These are phyloP conservation scores for Trichosporon asahii DNA, from an alignment of 1,284 basidiomycete species.

Conservation along the genomic window DNA sequence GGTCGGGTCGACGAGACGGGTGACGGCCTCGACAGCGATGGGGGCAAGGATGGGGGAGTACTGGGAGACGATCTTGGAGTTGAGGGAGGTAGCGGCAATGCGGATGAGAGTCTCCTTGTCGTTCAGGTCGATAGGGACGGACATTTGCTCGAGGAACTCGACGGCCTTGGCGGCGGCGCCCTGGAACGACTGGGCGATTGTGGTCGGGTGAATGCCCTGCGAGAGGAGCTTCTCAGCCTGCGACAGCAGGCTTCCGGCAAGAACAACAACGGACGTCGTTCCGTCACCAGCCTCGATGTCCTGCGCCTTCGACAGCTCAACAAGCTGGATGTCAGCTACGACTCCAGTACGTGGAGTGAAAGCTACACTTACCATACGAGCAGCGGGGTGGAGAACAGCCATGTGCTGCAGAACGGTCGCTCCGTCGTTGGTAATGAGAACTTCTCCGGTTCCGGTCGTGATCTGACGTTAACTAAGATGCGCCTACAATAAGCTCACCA, in stretches of 20 bases:
- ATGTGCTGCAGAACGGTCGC: conserved; percentile 98
- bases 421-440: conserved; percentile 98
- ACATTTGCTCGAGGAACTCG: conserved; percentile 89
- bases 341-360: too few relatives aligned
- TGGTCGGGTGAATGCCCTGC: conserved; percentile 95
- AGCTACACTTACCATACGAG: conserved; percentile 74
- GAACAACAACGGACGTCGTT: conserved; percentile 96
- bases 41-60: conserved; percentile 96
- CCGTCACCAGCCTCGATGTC: conserved; percentile 99
- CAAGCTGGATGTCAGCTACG: conserved; percentile 60
- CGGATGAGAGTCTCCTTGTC: conserved; percentile 83
- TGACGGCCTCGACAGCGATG: conserved; percentile 95
- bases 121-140: conserved; percentile 84
- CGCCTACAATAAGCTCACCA: conserved; percentile 71
- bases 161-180: conserved; percentile 89
- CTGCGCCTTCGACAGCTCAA: conserved; percentile 96
- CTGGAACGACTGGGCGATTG: conserved; percentile 94
- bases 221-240: conserved; percentile 96
- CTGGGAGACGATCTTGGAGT: conserved; percentile 99
- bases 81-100: conserved; percentile 91
- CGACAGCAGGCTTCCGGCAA: conserved; percentile 87
- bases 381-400: conserved; percentile 95
- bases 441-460: conserved; percentile 93
- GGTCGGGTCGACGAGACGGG: conserved; percentile 75
- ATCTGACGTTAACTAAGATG: conserved; percentile 64